Base-by-base conservation (phyloP, 306 rosid species). In the Myrica gale region DNA sequence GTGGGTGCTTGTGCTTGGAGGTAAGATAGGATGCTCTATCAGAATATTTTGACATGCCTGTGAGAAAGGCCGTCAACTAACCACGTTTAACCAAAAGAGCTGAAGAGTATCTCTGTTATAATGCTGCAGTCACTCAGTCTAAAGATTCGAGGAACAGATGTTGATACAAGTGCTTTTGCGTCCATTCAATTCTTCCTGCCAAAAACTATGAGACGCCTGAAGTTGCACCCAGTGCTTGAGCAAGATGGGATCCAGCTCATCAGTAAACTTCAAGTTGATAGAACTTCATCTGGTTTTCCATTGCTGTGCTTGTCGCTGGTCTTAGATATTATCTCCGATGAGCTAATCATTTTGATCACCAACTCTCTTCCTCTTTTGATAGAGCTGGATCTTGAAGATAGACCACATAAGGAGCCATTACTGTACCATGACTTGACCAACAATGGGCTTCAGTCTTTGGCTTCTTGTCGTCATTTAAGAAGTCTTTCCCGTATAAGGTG, bases 381-480 rank as follows among this genome's bases (percentile, higher is more conserved):
- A 50, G 84, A 81, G 81, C 78, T 81, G 32, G 75, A 81, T 70
- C 80, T 81, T 43, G 78, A 81, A 76, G 84, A 81, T 53, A 76
- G 52, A 56, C 78, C 84, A 23, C 10, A 7, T 74, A 41, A 19
- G 26, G 78, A 66, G 42, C 78, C 68, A 42, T 10, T 66, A 45
- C 32, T 71, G 48, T 13, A 21, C 57, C 71, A 6, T 0, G 81
- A 81, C 75, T 72, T 81, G 60, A 72, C 84, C 65, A 72, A 73
- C 60, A 43, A 32, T 7, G 84, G 84, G 60, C 75, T 81, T 77
- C 69, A 66, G 16, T 48, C 67, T 15, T 65, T 81, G 81, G 76
- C 71, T 44, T 37, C 71, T 21, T 66, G 67, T 17, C 77, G 17
- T 66, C 58, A 60, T 48, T 54, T 81, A 80, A 32, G 26, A 61